Base-by-base conservation (phyloP, 2,329 filamentous ascomycete species). In the Apiospora hydei region DNA sequence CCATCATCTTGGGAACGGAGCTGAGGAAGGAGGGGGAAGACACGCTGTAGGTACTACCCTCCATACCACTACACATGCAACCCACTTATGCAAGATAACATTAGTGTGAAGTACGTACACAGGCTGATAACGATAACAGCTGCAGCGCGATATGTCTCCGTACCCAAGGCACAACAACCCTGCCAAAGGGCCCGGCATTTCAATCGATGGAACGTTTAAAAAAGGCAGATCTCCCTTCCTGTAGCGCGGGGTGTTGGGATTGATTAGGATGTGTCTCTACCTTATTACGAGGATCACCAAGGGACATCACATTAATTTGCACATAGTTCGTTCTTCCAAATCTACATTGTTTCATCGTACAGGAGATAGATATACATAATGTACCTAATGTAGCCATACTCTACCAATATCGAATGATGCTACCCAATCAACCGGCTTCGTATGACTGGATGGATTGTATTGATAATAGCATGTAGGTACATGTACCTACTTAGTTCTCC, bases 81-180 rank as follows among this genome's bases (percentile, higher is more conserved):
- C 57, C 57, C 57, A 41, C 57, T 43, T 64, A 64, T 64, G 57
- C 57, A 64, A 64, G 57, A 64, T 64, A 64, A 41, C 57, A 64
- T n/a, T 41, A 64, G 57, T 34, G 26, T 57, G 4, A 7, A 4
- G 51, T 34, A 57, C 26, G 26, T 57, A 34, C 26, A 24, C 13
- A 53, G 53, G 16, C 10, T 41, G 57, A 64, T 64, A 64, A 41
- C 57, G 57, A 64, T 64, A 64, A 64, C 34, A 41, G 21, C 57
- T 64, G 57, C 57, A 64, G 57, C 30, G 34, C 57, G 57, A 64
- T 64, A 64, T 41, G 57, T n/a, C n/a, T n/a, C n/a, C n/a, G n/a
- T 64, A 64, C 57, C 57, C 57, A 64, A 51, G 34, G 34, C 30
- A 38, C 34, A n/a, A 38, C 34, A n/a, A 64, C 57, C 34, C 57